Conservation (phyloP, 208 protist genomes). For the Balamuthia mandrillaris region DNA sequence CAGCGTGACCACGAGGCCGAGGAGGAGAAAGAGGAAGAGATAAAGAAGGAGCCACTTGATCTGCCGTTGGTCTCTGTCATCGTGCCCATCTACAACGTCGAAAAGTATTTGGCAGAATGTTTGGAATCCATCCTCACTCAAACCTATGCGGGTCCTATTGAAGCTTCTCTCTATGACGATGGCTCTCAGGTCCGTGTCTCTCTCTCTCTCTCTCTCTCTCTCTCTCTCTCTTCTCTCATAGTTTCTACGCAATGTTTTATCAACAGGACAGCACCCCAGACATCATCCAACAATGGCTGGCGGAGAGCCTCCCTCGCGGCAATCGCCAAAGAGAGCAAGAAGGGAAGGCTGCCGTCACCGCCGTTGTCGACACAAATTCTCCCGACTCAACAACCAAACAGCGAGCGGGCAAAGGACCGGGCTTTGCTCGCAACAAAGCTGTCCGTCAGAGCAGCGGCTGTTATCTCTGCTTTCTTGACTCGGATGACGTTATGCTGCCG, state of each 20-base stretch:
- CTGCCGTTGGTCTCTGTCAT: constrained; percentile 21
- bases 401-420: neutral
- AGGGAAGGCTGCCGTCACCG: too few relatives aligned
- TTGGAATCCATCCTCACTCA: neutral
- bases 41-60: neutral
- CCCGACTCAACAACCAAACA: too few relatives aligned
- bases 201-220: neutral
- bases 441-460: constrained; percentile 15
- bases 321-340: too few relatives aligned
- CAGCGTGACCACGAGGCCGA: too few relatives aligned
- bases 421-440: constrained; percentile 28
- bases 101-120: constrained; percentile 23
- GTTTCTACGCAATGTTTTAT: neutral
- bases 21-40: neutral
- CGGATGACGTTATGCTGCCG: constrained; percentile 36
- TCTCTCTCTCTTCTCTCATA: neutral
- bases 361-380: too few relatives aligned
- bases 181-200: neutral
- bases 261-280: constrained; percentile 8
- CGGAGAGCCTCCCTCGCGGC: neutral
- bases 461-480: constrained; percentile 30
- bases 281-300: constrained; percentile 18
- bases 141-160: constrained; percentile 22
- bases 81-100: constrained; percentile 30
- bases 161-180: constrained; percentile 34